Percentiles rank a stretch among this genome's conserved stretches.
These are phyloP conservation scores for Tagetes erecta DNA, from an alignment of 129 eudicot genomes.

Conservation along the genomic window DNA sequence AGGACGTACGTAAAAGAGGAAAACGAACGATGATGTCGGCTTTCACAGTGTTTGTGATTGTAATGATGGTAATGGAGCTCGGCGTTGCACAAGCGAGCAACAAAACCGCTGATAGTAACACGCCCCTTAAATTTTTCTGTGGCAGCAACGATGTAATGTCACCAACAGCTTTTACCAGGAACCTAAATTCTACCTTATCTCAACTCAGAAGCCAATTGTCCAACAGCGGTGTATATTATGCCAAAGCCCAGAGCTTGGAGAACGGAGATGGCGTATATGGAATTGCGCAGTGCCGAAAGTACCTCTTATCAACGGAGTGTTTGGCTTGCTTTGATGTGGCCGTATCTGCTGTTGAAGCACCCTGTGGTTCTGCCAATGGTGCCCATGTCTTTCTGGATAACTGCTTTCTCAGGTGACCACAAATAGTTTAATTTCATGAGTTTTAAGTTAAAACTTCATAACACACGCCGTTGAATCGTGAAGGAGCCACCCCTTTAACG, in stretches of 20 bases:
- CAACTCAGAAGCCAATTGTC: constrained; percentile 50
- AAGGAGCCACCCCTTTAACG: too few species aligned
- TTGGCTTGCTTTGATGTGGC: constrained; percentile 64
- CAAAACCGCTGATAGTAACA: constrained; percentile 3
- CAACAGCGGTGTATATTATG: constrained; percentile 39
- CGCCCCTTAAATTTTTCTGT: constrained; percentile 45
- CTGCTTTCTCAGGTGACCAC: constrained; percentile 56
- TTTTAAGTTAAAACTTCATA: too few species aligned
- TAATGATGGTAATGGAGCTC: neutral
- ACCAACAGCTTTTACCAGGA: constrained; percentile 35
- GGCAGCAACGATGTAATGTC: constrained; percentile 51
- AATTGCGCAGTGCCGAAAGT: constrained; percentile 61
- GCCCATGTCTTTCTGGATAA: constrained; percentile 65
- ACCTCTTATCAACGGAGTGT: constrained; percentile 45
- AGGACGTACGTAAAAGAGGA: neutral
- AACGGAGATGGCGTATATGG: constrained; percentile 60
- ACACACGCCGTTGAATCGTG: too few species aligned
- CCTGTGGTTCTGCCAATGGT: constrained; percentile 73
- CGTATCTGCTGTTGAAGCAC: constrained; percentile 34
- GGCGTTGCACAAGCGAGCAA: constrained; percentile 27
- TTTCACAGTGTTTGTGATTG: constrained; percentile 10
- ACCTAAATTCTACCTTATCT: constrained; percentile 47
- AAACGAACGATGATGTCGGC: neutral
- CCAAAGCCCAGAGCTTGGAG: constrained; percentile 50
- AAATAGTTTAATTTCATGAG: too few species aligned